Base-by-base conservation (phyloP, 2,329 filamentous ascomycete genomes). In the Xylariomycetidae sp. region DNA sequence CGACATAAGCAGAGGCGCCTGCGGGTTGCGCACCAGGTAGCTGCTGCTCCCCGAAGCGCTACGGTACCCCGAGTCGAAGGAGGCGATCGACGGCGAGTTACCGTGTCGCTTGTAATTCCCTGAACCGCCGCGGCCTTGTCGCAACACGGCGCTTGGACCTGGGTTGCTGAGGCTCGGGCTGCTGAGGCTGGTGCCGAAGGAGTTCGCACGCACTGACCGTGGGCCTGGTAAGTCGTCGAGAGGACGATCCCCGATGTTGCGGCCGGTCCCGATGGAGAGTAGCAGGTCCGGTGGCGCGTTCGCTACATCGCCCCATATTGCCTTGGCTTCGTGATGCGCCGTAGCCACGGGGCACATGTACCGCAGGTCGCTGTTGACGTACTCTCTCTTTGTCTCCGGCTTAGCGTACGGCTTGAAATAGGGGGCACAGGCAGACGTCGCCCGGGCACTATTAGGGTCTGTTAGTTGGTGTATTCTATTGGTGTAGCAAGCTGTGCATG, bases 361-460 rank as follows among this genome's bases (percentile, higher is more conserved):
- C 7, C 42, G 42, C 12, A 40, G 16, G 13, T 47, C 47, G 15
- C 44, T 44, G n/a, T 48, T 52, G 4, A 44, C 16, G 25, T 54
- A 56, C 25, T 50, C 42, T 4, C 39, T 29, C 5, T 35, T 37
- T 0, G 50, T 54, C 29, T 54, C 53, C 4, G 34, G 9, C 25
- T 57, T 56, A 14, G 42, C 42, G 40, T 48, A 56, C 2, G 53
- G 37, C 12, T 53, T 52, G 37, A 57, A 57, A 20, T 50, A 48
- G n/a, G 54, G 54, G 1, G 46, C 35, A 1, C 50, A 53, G 1
- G 54, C 52, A 2, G 50, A 46, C n/a, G 54, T 54, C 14, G 52
- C 50, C 25, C 53, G 49, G 14, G 54, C 52, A 16, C 53, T 56
- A 30, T 23, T 5, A 22, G 7, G 17, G 5, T 10, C 33, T 17